phyloP scores from a whole-genome alignment of 805 yeast genomes.

The Cyberlindnera suaveolens region DNA sequence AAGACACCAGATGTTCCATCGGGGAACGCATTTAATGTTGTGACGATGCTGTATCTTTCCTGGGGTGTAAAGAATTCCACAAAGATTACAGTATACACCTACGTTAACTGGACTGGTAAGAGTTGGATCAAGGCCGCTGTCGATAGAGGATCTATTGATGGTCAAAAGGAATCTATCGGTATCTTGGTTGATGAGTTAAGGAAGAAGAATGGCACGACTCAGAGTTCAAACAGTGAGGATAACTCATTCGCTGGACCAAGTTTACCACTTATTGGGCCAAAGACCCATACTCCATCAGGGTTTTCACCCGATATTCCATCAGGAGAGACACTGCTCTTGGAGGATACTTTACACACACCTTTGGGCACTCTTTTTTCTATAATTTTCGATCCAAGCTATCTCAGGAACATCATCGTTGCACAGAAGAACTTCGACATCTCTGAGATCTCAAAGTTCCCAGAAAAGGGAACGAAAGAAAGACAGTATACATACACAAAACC shows the following conservation, averaged over 20 bases:
- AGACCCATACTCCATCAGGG: slow-evolving; percentile 39
- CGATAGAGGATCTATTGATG: slow-evolving; percentile 68
- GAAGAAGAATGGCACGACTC: slow-evolving; percentile 1
- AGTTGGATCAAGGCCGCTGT: slow-evolving; percentile 76
- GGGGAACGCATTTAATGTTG: slow-evolving; percentile 59
- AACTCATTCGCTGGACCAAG: slow-evolving; percentile 16
- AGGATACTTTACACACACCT: slow-evolving; percentile 54
- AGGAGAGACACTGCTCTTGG: slow-evolving; percentile 45
- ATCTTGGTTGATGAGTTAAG: slow-evolving; percentile 40
- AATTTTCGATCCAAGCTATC: slow-evolving; percentile 48
- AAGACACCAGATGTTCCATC: slow-evolving; percentile 82
- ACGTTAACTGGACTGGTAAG: slow-evolving; percentile 65
- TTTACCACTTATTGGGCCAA: slow-evolving; percentile 30
- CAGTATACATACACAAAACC: slow-evolving; percentile 67
- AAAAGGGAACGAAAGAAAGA: slow-evolving; percentile 30
- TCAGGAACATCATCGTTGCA: slow-evolving; percentile 39
- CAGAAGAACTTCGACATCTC: slow-evolving; percentile 61
- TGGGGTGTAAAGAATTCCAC: slow-evolving; percentile 62
- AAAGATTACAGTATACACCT: slow-evolving; percentile 43
- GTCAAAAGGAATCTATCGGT: slow-evolving; percentile 56
- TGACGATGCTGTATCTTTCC: slow-evolving; percentile 48
- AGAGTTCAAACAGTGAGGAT: slow-evolving; percentile 11
- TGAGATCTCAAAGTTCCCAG: slow-evolving; percentile 35
- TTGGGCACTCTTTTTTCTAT: slow-evolving; percentile 55
- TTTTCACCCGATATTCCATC: slow-evolving; percentile 36